Base-by-base conservation (phyloP, 352 stramenopile genomes). In the Phytophthora litchii region DNA sequence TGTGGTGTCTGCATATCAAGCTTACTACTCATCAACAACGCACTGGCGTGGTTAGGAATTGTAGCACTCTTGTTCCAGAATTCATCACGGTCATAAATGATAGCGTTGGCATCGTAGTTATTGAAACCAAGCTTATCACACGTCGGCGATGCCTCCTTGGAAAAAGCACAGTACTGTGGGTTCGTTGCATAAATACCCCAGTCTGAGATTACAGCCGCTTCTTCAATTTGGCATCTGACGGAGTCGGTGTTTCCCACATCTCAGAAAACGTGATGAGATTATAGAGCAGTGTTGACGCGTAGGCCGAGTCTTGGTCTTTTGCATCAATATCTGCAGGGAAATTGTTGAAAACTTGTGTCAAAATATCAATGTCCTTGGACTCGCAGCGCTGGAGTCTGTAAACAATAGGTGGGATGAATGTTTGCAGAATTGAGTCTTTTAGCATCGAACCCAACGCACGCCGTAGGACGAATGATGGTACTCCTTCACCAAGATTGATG, bases 131-230 rank as follows among this genome's bases (percentile, higher is more conserved):
- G 38, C 2, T 55, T 27, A 17, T 54, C 16, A 37, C 72, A 83
- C 11, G 56, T 45, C 13, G 51, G 9, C 29, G 64, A 74, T 1
- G 60, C 47, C 2, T 80, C 65, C 38, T 79, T 74, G 5, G 66
- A 64, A 44, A 72, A 77, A 20, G 67, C 61, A 25, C 75, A 88
- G 61, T 86, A 89, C 11, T 44, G 45, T 7, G 64, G 54, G 12
- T 7, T 16, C 16, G 21, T 23, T 2, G 4, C 20, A 13, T 25
- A 16, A n/a, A 50, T 48, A 4, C 48, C 56, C 14, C 54, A 59
- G 25, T 37, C 64, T n/a, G 23, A 42, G 8, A 72, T 53, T 8
- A 12, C 54, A 8, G 54, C 36, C 56, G 37, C n/a, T 34, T 16
- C 0, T 31, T 5, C 35, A 80, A 43, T 10, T 31, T 35, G 2